phyloP scores from a whole-genome alignment of 2,329 filamentous ascomycete species.

The Arthrobotrys megalospora region DNA sequence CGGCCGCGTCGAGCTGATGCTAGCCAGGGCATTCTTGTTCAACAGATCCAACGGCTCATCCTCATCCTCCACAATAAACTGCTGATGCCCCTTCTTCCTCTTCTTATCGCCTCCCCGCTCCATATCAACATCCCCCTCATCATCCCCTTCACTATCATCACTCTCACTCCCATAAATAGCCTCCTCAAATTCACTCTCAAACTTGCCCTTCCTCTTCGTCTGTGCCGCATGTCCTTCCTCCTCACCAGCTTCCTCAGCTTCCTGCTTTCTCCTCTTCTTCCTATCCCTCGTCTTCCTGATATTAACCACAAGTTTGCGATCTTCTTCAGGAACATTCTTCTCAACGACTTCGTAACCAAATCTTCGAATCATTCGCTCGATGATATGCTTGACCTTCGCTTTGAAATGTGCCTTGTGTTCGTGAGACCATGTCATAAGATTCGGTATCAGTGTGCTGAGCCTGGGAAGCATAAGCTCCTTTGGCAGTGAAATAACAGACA shows the following conservation, averaged over 20 bases:
- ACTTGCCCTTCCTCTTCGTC: conserved; percentile 74
- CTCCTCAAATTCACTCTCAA: conserved; percentile 94
- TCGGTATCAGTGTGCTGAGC: conserved; percentile 83
- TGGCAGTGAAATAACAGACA: conserved; percentile 89
- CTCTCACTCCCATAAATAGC: conserved; percentile 84
- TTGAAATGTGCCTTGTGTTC: conserved; percentile 99
- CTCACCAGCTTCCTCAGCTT: conserved; percentile 73
- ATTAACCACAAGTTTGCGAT: conserved; percentile 90
- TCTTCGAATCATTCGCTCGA: conserved; percentile 92
- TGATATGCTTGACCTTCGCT: conserved; percentile 96
- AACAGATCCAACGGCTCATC: conserved; percentile 95
- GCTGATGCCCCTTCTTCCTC: conserved; percentile 74
- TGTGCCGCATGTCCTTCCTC: conserved; percentile 71
- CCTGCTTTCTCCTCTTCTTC: conserved; percentile 88
- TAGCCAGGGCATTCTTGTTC: conserved; percentile 88
- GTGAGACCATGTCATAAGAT: conserved; percentile 94
- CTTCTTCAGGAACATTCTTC: conserved; percentile 83
- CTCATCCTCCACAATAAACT: conserved; percentile 93
- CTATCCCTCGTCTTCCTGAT: conserved; percentile 96
- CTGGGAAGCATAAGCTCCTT: conserved; percentile 83
- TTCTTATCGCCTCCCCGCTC: conserved; percentile 70
- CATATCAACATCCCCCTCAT: conserved; percentile 76
- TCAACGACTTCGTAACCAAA: conserved; percentile 89
- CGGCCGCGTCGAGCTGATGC: conserved; percentile 92
- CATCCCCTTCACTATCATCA: conserved; percentile 71